Evolutionary conservation across 164 flowering plant species (phyloP).

Genomic region (Vitis amurensis): DNA sequence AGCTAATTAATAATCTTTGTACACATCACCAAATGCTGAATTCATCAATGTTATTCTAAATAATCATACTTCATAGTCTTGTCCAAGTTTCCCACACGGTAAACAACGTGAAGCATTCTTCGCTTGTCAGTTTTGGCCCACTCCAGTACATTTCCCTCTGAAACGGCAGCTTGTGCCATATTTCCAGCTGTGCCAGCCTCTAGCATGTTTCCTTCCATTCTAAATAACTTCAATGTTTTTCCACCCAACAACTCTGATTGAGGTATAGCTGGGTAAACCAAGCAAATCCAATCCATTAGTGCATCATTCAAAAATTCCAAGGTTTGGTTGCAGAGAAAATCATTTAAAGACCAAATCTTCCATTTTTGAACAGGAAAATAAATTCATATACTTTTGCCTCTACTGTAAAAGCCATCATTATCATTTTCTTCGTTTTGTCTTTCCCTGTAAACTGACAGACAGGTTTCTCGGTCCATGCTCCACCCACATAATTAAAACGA

Average conservation of each 20-base stretch:
- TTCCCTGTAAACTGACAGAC: no score
- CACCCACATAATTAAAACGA: no score
- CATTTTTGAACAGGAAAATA: no score
- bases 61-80: conserved; percentile 36
- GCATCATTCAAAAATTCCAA: not conserved
- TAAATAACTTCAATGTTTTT: conserved; percentile 11
- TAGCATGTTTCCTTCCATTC: conserved; percentile 11
- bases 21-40: not conserved
- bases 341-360: no score
- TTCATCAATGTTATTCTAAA: not conserved
- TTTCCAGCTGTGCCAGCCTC: conserved; percentile 15
- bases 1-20: not conserved
- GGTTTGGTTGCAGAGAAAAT: no score
- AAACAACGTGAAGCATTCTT: conserved; percentile 45
- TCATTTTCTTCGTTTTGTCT: no score
- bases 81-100: conserved; percentile 39
- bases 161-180: conserved; percentile 12
- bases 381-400: no score
- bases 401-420: no score
- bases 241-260: conserved; percentile 21
- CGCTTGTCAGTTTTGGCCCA: conserved; percentile 37
- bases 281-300: not conserved
- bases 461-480: no score
- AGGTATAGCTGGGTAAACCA: conserved; percentile 25
- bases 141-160: conserved; percentile 22